Evolutionary conservation across 1,284 basidiomycete genomes (phyloP).

Genomic region (Fomitopsis betulina): DNA sequence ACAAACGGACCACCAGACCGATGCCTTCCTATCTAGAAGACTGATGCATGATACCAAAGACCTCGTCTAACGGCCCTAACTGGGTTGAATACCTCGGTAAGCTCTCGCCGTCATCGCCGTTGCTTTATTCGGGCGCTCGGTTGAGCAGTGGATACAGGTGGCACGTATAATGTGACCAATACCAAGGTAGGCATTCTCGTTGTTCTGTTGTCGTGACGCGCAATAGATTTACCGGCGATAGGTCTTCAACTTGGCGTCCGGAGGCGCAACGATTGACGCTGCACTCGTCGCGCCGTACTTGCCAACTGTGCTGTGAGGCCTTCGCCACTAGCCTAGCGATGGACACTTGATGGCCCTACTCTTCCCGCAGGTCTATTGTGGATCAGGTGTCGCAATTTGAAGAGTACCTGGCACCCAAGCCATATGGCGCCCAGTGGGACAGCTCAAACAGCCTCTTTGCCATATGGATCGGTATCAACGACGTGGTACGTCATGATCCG

Average conservation of each 20-base stretch:
- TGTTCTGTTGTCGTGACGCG: slow-evolving; percentile 4
- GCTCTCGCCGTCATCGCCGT: slow-evolving; percentile 10
- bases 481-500: slow-evolving; percentile 36
- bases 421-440: slow-evolving; percentile 46
- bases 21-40: slow-evolving; percentile 6
- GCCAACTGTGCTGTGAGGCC: slow-evolving; percentile 49
- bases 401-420: slow-evolving; percentile 44
- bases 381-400: slow-evolving; percentile 60
- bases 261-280: slow-evolving; percentile 61
- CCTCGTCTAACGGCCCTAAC: slow-evolving; percentile 60
- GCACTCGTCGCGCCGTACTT: slow-evolving; percentile 51
- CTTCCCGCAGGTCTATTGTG: slow-evolving; percentile 45
- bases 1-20: slow-evolving; percentile 1
- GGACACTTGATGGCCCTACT: neutral
- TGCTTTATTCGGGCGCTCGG: slow-evolving; percentile 5
- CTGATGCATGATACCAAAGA: slow-evolving; percentile 25
- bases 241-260: slow-evolving; percentile 57
- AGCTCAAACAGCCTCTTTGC: slow-evolving; percentile 54
- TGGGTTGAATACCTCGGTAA: slow-evolving; percentile 56
- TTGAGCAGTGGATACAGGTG: slow-evolving; percentile 19
- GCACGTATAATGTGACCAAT: slow-evolving; percentile 51
- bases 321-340: neutral
- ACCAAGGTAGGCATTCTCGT: slow-evolving; percentile 35
- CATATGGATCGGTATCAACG: slow-evolving; percentile 66
- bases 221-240: slow-evolving; percentile 17